Evolutionary conservation across 2,329 filamentous ascomycete genomes (phyloP), one percentile per base, ranked within the genome.

Genomic region (Botrytis fragariae): DNA sequence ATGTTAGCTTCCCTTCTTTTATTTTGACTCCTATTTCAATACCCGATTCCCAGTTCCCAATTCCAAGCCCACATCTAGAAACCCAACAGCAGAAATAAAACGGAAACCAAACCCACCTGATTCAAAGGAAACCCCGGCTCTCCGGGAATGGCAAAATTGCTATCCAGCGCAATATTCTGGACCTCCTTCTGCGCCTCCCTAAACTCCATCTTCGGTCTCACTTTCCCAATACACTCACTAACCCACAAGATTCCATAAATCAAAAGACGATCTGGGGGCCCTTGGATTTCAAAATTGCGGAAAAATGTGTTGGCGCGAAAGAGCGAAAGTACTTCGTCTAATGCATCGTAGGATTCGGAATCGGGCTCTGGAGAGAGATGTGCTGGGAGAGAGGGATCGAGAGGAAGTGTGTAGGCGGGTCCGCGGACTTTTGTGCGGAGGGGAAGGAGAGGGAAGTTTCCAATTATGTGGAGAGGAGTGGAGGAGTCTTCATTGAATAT

Each of bases 291-390:
- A 80, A 99, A 99, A 88, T 98, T 99, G 80, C 96, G 93, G 88
- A 98, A 99, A 84, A 99, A 95, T 74, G 95, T 98, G 86, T 99
- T 98, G 80, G 96, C 95, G 77, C 96, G 93, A 88, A 98, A 99
- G 68, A 98, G 89, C 20, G 91, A 88, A 72, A 99, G 88, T 69
- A 97, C 91, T 86, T 99, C 96, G 84, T 99, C 96, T 72, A 98
- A 89, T 75, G 96, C 93, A 85, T 99, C 96, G 87, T 98, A 98
- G 80, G 92, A 95, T 83, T 97, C 94, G 83, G 90, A 91, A 83
- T 96, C 93, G 68, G 94, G 92, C 82, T 98, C 94, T 79, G 86
- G 91, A 79, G 86, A 90, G 16, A 79, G 80, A 76, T 85, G 83
- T 61, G 84, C 79, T 51, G 85, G 82, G 57, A 88, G 83, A 9